Base-by-base conservation (phyloP, 2,329 filamentous ascomycete genomes). In the Leptographium galeiforme region DNA sequence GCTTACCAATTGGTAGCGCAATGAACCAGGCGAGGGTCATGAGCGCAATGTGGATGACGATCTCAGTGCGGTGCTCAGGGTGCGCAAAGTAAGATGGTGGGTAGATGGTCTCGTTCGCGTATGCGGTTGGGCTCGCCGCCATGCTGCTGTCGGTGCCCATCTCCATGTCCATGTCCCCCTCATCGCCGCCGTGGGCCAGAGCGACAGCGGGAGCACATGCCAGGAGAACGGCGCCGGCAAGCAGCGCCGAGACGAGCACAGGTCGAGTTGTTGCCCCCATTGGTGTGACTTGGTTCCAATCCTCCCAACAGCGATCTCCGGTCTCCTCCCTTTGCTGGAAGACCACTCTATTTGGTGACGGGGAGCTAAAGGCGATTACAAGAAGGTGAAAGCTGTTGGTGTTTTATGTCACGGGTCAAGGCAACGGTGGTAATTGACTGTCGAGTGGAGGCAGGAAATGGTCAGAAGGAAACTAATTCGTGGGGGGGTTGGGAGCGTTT, bases 1-100 rank as follows among this genome's bases (percentile, higher is more conserved):
- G 70, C 81, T 70, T 73, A 86, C 87, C 83, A 56, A 85, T 66
- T 50, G 88, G 88, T 53, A 91, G 73, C 49, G 86, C 63, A 53
- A 90, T 75, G 39, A 85, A 74, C 87, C 88, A 93, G 10, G 77
- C 78, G 10, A 86, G 53, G 2, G 81, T 69, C 82, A 89, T 89
- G 47, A 87, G 70, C 6, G 67, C 70, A 54, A 90, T 84, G 63
- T 93, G 88, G 54, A 77, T 77, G 61, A 85, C 75, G 60, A 93
- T 82, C 58, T 78, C 67, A 14, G 69, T 67, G 8, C 64, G 68
- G 62, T 81, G 71, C 32, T 79, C 73, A 0, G 71, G 62, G 54
- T 80, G 70, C 30, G 74, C 66, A 67, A 84, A 85, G 64, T 85
- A 86, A 55, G 72, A 81, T n/a, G 69, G 67, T 10, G 16, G 13